These are phyloP conservation scores for Microdochium bolleyi DNA, from an alignment of 2,329 filamentous ascomycete genomes.

Conservation along the genomic window DNA sequence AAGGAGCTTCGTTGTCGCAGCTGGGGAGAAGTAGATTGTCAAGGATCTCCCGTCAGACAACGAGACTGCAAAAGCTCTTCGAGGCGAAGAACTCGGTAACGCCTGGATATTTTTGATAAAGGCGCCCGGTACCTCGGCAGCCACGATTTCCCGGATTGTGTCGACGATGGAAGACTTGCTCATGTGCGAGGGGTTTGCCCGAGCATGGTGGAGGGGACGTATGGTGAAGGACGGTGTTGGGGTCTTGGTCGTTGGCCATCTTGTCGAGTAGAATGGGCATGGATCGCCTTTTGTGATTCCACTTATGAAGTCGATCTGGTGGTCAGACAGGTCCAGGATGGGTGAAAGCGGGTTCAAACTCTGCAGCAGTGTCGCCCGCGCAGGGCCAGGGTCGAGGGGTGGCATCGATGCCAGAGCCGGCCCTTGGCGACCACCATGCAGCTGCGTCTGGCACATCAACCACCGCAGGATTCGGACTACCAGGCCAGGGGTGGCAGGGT, in stretches of 20 bases:
- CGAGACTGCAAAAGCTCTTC: conserved; percentile 30
- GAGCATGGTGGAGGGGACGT: background rate
- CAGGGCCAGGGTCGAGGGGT: background rate
- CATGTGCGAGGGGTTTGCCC: background rate
- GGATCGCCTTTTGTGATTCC: background rate
- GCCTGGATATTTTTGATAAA: background rate
- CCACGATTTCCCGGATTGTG: background rate
- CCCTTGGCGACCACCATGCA: background rate
- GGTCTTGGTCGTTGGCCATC: background rate
- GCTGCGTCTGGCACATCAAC: background rate
- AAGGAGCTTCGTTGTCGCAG: conserved; percentile 32
- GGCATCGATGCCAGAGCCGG: background rate
- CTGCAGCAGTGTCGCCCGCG: background rate
- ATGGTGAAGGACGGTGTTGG: background rate
- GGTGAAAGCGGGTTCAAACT: background rate
- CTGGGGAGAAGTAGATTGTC: conserved; percentile 33
- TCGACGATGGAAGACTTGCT: background rate
- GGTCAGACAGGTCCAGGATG: background rate
- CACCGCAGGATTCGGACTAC: background rate
- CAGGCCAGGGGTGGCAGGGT: too few species aligned
- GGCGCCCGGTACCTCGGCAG: background rate
- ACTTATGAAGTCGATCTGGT: background rate
- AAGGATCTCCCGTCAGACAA: conserved; percentile 31
- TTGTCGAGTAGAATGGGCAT: background rate
- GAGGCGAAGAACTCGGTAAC: background rate